Evolutionary conservation across 1,139 yeast species (phyloP), one percentile per base, ranked within the genome.

Genomic region (Debaryomyces udenii): DNA sequence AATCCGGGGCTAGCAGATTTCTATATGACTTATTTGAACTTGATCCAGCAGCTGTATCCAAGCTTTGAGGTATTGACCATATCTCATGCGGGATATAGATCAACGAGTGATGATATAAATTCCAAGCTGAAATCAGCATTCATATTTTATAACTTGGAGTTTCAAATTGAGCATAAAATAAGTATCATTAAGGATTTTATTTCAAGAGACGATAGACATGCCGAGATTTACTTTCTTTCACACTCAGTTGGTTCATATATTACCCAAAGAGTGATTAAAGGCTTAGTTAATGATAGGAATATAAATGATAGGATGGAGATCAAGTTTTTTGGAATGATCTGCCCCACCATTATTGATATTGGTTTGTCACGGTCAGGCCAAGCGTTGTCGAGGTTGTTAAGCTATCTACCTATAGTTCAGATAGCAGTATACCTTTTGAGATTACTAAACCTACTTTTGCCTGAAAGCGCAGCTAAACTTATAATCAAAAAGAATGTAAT

Each of bases 221-320:
- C 74, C 13, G 66, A 70, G 10, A 57, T 82, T 1, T 64, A 66
- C 43, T 62, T 81, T 11, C 57, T 80, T 48, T 79, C 84, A 20
- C 89, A 83, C 54, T 82, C 88, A 0, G 75, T 82, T 35, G 89
- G 89, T 1, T 66, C 78, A 1, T 82, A 74, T 66, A 62, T 83
- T 24, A 59, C 68, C 3, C 87, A 82, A 55, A 55, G 86, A 37
- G 65, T 79, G 0, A 65, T 75, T 1, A 52, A 57, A 30, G 44
- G 38, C 27, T 43, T 68, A 28, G 28, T 52, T 14, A 48, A 53
- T 7, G 68, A 63, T 41, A 26, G 40, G 1, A 56, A 54, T 7
- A 38, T 65, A 28, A 24, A 39, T 2, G 54, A 44, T 7, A 49
- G 48, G 31, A 49, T 61, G 35, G 37, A 46, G 3, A 48, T 73